Conservation (phyloP, 2,329 filamentous ascomycete genomes). For the Fusarium ramigenum region DNA sequence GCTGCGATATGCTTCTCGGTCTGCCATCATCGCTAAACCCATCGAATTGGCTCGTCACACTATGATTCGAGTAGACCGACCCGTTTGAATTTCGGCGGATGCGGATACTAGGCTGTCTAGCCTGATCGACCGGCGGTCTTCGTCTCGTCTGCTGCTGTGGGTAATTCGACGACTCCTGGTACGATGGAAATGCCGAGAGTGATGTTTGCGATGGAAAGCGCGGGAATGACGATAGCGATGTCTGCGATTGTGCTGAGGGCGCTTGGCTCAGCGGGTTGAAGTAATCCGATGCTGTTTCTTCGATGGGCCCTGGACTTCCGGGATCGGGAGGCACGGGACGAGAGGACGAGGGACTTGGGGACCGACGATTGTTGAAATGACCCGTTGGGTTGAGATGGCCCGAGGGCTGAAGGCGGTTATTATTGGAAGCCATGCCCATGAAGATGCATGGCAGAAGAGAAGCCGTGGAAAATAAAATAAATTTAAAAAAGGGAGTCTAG, state of each 20-base stretch:
- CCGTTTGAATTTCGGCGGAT: constrained; percentile 39
- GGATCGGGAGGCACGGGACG: constrained; percentile 17
- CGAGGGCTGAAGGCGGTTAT: constrained; percentile 27
- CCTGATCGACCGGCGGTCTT: constrained; percentile 27
- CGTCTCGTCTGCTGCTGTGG: constrained; percentile 1
- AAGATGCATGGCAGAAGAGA: constrained; percentile 14
- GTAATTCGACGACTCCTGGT: neutral
- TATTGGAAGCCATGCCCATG: constrained; percentile 36
- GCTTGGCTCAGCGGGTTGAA: constrained; percentile 37
- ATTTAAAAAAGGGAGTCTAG: neutral
- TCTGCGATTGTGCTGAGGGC: constrained; percentile 38
- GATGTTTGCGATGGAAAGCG: constrained; percentile 23
- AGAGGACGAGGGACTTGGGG: constrained; percentile 32
- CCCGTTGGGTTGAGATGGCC: constrained; percentile 25
- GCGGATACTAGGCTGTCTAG: constrained; percentile 41
- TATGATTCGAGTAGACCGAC: constrained; percentile 31
- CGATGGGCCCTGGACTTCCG: constrained; percentile 29
- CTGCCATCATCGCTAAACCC: constrained; percentile 32
- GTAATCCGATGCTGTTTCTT: constrained; percentile 38
- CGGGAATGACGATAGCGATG: constrained; percentile 24
- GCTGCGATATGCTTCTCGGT: constrained; percentile 51
- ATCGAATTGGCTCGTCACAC: constrained; percentile 11
- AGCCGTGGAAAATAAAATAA: neutral
- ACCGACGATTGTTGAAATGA: constrained; percentile 4
- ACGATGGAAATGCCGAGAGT: constrained; percentile 21